phyloP scores from a whole-genome alignment of 148 eudicot genomes.

The Rhododendron kiyosumense region DNA sequence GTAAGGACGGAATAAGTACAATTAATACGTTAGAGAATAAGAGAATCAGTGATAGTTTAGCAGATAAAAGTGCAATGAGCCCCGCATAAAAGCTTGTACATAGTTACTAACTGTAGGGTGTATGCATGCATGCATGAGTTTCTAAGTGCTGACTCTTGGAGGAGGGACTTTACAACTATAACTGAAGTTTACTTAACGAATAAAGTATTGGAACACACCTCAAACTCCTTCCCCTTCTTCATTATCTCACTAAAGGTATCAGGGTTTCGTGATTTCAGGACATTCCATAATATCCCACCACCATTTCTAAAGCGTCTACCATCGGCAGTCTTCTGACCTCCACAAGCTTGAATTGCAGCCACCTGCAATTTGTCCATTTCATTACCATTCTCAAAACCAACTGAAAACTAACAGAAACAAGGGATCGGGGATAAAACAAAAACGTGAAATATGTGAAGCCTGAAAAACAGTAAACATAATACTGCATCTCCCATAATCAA shows the following conservation, averaged over 20 bases:
- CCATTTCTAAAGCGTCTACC: slow-evolving; percentile 63
- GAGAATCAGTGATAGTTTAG: neutral
- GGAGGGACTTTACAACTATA: neutral
- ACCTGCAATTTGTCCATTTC: slow-evolving; percentile 42
- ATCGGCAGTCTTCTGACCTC: slow-evolving; percentile 84
- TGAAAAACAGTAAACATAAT: neutral
- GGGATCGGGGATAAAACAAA: neutral
- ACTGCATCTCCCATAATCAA: neutral
- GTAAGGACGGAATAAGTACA: neutral
- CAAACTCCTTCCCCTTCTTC: slow-evolving; percentile 88
- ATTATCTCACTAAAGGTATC: slow-evolving; percentile 85
- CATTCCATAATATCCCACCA: slow-evolving; percentile 88
- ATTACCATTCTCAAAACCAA: neutral
- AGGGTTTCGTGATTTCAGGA: slow-evolving; percentile 71
- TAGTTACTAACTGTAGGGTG: neutral
- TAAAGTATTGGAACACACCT: slow-evolving; percentile 40
- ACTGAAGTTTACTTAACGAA: neutral
- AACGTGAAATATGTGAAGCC: neutral
- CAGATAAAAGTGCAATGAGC: neutral
- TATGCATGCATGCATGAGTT: neutral
- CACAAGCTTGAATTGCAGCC: slow-evolving; percentile 92
- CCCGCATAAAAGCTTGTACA: neutral
- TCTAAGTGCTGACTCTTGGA: neutral
- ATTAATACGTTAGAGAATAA: neutral
- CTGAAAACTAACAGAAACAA: neutral